phyloP scores from a whole-genome alignment of 768 basidiomycete species.

The Heimioporus sp. region DNA sequence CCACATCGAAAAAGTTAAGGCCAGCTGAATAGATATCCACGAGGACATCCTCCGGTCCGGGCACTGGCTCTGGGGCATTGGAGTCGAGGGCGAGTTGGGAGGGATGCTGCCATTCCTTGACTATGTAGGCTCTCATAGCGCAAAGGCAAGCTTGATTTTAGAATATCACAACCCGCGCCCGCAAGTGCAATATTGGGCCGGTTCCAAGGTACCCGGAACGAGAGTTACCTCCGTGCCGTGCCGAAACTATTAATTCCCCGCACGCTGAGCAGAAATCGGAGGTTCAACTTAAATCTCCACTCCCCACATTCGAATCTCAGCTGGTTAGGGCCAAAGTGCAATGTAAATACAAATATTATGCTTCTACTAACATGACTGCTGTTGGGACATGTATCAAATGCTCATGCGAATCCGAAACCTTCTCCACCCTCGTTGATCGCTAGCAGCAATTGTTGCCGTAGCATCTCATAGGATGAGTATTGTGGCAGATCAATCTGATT shows the following conservation, averaged over 20 bases:
- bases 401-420: conserved; percentile 83
- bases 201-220: conserved; percentile 3
- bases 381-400: conserved; percentile 5
- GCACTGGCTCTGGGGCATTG: conserved; percentile 56
- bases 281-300: too few species aligned
- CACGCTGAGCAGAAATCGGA: too few species aligned
- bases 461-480: conserved; percentile 95
- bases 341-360: conserved; percentile 36
- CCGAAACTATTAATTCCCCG: neutral
- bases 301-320: too few species aligned
- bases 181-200: neutral
- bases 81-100: conserved; percentile 54
- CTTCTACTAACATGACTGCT: conserved; percentile 24
- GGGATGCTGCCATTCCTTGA: conserved; percentile 68
- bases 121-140: conserved; percentile 75
- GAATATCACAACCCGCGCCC: neutral
- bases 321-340: conserved; percentile 3
- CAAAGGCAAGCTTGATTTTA: neutral
- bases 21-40: conserved; percentile 75
- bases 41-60: conserved; percentile 54
- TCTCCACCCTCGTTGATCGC: conserved; percentile 97
- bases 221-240: neutral
- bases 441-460: conserved; percentile 84
- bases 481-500: conserved; percentile 94
- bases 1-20: conserved; percentile 76